phyloP scores from a whole-genome alignment of 371 early-diverging fungal genomes.

The Amoeboaphelidium occidentale region DNA sequence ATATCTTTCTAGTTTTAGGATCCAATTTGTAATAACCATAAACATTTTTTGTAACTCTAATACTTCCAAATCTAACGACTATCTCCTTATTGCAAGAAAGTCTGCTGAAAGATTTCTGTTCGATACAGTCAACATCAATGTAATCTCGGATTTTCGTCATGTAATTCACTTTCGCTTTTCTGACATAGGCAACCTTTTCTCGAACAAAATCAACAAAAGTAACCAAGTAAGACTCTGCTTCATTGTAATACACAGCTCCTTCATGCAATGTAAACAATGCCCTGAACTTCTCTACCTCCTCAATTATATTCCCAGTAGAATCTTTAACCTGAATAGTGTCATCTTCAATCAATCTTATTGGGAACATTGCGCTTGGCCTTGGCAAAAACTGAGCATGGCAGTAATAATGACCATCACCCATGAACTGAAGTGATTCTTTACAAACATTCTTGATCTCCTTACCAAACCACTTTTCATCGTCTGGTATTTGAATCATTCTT shows the following conservation, averaged over 20 bases:
- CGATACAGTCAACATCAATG: constrained; percentile 20
- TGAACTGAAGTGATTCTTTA: neutral
- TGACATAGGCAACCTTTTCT: constrained; percentile 19
- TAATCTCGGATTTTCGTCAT: constrained; percentile 24
- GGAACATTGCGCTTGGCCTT: constrained; percentile 20
- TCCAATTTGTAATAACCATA: constrained; percentile 2
- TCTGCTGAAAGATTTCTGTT: too few relatives aligned
- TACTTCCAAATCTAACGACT: neutral
- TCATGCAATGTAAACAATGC: constrained; percentile 32
- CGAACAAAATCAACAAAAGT: constrained; percentile 25
- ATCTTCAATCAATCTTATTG: constrained; percentile 20
- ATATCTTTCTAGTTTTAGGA: neutral
- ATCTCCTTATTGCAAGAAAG: too few relatives aligned
- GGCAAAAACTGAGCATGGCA: constrained; percentile 20
- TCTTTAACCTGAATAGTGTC: constrained; percentile 25
- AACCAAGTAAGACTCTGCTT: constrained; percentile 25
- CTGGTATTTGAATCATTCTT: constrained; percentile 10
- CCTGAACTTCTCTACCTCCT: constrained; percentile 24
- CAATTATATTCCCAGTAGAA: constrained; percentile 18
- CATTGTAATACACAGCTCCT: constrained; percentile 10
- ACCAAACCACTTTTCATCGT: constrained; percentile 20
- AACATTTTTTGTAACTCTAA: neutral
- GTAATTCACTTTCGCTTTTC: constrained; percentile 20
- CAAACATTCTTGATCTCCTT: constrained; percentile 1
- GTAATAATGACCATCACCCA: neutral